These are phyloP conservation scores for Herpomyces periplanetae DNA, from an alignment of 2,329 filamentous ascomycete genomes.

Conservation along the genomic window DNA sequence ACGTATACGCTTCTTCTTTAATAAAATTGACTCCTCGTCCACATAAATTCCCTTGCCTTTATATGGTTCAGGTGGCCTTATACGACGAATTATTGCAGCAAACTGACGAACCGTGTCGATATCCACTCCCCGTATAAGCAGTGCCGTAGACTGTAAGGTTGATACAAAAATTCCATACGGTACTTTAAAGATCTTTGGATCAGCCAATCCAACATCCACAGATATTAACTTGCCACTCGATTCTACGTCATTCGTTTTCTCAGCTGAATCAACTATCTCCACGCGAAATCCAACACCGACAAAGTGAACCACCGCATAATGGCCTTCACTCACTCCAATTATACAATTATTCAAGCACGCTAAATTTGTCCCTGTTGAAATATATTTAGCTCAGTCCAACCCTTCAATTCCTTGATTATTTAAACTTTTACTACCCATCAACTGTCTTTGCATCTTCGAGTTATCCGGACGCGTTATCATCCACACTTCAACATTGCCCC, in stretches of 20 bases:
- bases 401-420: no score
- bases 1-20: no score
- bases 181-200: conserved; percentile 61
- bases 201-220: conserved; percentile 80
- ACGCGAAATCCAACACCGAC: conserved; percentile 89
- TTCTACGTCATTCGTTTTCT: conserved; percentile 22
- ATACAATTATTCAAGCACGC: conserved; percentile 67
- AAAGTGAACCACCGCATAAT: conserved; percentile 61
- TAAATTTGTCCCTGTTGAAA: conserved; percentile 34
- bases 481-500: no score
- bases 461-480: no score
- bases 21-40: no score
- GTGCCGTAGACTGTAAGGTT: conserved; percentile 57
- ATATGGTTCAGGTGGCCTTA: conserved; percentile 79
- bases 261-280: conserved; percentile 33
- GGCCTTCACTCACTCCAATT: conserved; percentile 73
- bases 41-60: conserved; percentile 72
- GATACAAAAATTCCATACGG: conserved; percentile 48
- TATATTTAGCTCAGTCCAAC: no score
- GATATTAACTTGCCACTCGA: conserved; percentile 58
- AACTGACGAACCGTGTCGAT: conserved; percentile 64
- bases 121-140: conserved; percentile 54
- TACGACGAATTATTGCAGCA: conserved; percentile 48
- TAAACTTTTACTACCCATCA: no score
- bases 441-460: no score